Evolutionary conservation across 352 stramenopile genomes (phyloP).

Genomic region (Globisporangium rhizosaccharum): DNA sequence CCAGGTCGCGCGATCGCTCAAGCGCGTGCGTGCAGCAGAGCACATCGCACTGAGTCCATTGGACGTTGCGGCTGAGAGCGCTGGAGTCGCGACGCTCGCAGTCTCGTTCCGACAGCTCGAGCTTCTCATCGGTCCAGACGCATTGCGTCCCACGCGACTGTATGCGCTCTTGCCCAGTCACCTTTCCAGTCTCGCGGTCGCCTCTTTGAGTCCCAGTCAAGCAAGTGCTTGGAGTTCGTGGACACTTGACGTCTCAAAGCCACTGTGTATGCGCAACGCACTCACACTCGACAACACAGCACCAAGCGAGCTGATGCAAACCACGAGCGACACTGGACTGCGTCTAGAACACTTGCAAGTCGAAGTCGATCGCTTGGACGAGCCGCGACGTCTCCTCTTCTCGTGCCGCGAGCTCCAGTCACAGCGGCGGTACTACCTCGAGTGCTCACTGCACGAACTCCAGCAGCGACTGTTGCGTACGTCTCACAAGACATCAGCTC

Average conservation of each 20-base stretch:
- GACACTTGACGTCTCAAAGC: conserved; percentile 5
- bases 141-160: neutral
- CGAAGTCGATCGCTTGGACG: conserved; percentile 33
- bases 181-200: neutral
- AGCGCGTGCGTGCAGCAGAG: conserved; percentile 19
- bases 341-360: conserved; percentile 30
- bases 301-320: neutral
- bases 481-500: neutral
- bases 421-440: conserved; percentile 34
- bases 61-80: neutral
- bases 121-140: conserved; percentile 5
- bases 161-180: neutral
- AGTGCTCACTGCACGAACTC: conserved; percentile 38
- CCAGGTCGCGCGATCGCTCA: conserved; percentile 26
- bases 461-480: conserved; percentile 8
- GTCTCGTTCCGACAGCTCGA: conserved; percentile 11
- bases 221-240: neutral
- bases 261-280: conserved; percentile 6
- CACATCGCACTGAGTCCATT: conserved; percentile 1
- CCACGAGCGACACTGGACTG: conserved; percentile 4
- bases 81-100: neutral
- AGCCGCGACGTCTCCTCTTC: conserved; percentile 41
- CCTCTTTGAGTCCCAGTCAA: neutral
- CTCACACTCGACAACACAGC: neutral
- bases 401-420: conserved; percentile 46